Conservation (phyloP, 2,329 filamentous ascomycete species). For the Pseudogymnoascus sp. region DNA sequence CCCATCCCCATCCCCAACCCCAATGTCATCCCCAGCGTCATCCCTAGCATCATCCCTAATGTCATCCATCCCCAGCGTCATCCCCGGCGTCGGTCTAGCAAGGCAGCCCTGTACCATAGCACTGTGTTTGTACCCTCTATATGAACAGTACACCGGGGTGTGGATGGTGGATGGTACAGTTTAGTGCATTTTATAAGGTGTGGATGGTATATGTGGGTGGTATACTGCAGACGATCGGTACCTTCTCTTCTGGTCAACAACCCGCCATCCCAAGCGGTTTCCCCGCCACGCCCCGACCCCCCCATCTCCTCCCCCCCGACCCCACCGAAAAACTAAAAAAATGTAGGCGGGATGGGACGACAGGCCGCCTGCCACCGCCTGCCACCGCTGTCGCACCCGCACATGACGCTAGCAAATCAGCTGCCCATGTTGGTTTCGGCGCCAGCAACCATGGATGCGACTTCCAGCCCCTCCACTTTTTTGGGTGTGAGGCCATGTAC, state of each 20-base stretch:
- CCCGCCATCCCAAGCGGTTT: not conserved
- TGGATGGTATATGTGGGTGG: not conserved
- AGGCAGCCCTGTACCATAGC: not conserved
- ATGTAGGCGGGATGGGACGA: too few species aligned
- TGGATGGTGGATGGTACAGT: not conserved
- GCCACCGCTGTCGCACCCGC: not conserved
- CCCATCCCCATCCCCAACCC: too few species aligned
- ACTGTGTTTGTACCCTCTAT: not conserved
- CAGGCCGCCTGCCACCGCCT: too few species aligned
- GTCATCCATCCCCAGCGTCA: too few species aligned
- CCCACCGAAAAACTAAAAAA: too few species aligned
- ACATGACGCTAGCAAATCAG: conserved; percentile 1
- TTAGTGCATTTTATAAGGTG: not conserved
- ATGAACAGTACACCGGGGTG: not conserved
- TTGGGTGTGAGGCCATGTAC: not conserved
- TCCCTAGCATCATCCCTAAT: too few species aligned
- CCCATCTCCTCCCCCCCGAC: too few species aligned
- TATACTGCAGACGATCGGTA: not conserved
- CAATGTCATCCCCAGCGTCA: not conserved
- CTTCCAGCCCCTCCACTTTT: not conserved
- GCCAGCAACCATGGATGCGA: not conserved
- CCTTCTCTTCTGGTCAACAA: not conserved
- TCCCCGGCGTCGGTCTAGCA: not conserved
- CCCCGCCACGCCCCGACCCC: not conserved
- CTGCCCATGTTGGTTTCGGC: not conserved